Evolutionary conservation across 208 protist species (phyloP).

Genomic region (Trypanosomatidae sp.): DNA sequence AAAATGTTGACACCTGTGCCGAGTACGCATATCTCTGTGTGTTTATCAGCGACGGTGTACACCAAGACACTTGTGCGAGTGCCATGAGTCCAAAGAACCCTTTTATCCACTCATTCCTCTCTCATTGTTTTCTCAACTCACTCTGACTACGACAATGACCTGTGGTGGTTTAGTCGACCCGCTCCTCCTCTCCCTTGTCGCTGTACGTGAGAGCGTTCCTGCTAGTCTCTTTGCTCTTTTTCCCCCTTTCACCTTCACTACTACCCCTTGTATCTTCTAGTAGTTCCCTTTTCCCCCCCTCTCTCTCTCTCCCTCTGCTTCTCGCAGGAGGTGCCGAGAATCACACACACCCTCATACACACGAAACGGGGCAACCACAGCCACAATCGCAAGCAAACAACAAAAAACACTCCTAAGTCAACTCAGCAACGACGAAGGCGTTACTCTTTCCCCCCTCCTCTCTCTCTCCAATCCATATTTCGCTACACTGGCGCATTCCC

Average conservation of each 20-base stretch:
- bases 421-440: background rate
- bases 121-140: background rate
- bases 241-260: background rate
- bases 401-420: background rate
- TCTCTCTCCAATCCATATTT: background rate
- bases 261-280: background rate
- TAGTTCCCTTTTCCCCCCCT: background rate
- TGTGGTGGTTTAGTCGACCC: background rate
- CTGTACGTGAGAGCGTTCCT: background rate
- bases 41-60: background rate
- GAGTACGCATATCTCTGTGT: background rate
- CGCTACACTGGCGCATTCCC: background rate
- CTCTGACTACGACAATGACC: background rate
- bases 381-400: background rate
- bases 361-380: background rate
- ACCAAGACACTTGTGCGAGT: background rate
- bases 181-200: background rate
- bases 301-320: slow-evolving; percentile 1
- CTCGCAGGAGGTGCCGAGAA: background rate
- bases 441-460: background rate
- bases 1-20: background rate
- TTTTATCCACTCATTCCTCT: slow-evolving; percentile 21
- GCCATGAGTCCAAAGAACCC: background rate
- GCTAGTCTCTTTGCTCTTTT: slow-evolving; percentile 8
- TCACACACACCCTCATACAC: background rate